Percentiles rank a stretch among this genome's conserved stretches.
Conservation (phyloP, 345 rosid genomes). For the Microthlaspi erraticum region DNA sequence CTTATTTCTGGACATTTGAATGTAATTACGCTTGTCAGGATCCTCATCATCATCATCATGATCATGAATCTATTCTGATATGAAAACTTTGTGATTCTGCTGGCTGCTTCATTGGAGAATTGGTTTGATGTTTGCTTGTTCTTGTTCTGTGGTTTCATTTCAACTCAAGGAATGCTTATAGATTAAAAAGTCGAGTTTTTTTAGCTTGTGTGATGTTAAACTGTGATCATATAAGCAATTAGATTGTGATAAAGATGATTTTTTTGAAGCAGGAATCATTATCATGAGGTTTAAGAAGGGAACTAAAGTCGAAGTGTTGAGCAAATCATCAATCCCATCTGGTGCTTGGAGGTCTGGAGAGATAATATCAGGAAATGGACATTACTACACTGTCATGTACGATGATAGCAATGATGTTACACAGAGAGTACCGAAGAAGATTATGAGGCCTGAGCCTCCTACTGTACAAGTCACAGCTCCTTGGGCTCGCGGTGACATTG, state of each 20-base stretch:
- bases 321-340: conserved; percentile 60
- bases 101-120: neutral
- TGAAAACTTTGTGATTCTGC: conserved; percentile 5
- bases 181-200: conserved; percentile 2
- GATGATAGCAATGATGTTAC: conserved; percentile 45
- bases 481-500: conserved; percentile 74
- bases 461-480: conserved; percentile 41
- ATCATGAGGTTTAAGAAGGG: conserved; percentile 70
- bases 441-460: conserved; percentile 72
- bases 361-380: conserved; percentile 71
- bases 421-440: conserved; percentile 60
- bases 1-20: conserved; percentile 19
- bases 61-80: too few relatives aligned
- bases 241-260: conserved; percentile 13
- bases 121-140: neutral
- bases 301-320: conserved; percentile 71
- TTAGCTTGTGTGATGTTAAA: neutral
- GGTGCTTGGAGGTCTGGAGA: conserved; percentile 79
- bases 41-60: neutral
- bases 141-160: conserved; percentile 29
- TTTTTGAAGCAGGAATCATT: conserved; percentile 45
- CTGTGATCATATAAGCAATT: neutral
- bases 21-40: conserved; percentile 22
- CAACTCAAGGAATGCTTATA: conserved; percentile 18
- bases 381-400: conserved; percentile 60